Evolutionary conservation across 176 grass and related monocot genomes (phyloP).

Genomic region (Ampelocalamus luodianensis): DNA sequence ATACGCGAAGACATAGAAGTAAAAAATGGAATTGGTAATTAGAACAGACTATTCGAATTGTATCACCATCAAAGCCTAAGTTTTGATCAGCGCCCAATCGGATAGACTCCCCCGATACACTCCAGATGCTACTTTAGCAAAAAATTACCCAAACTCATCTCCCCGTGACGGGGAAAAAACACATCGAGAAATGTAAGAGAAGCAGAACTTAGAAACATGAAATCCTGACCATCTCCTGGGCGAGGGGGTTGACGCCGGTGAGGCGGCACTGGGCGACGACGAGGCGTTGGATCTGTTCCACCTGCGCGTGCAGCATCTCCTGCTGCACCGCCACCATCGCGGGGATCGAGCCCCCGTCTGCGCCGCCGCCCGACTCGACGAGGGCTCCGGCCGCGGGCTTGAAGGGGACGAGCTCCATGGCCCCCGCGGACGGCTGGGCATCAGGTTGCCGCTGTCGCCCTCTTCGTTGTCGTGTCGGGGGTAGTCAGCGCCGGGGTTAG

Average conservation of each 20-base stretch:
- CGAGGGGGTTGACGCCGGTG: constrained; percentile 88
- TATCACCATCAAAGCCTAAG: neutral
- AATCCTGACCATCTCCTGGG: constrained; percentile 91
- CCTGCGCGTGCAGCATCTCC: constrained; percentile 70
- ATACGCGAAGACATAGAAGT: neutral
- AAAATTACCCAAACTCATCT: neutral
- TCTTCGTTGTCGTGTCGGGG: constrained; percentile 7
- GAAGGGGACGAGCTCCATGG: constrained; percentile 73
- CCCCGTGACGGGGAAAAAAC: neutral
- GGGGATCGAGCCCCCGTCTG: constrained; percentile 42
- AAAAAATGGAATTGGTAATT: neutral
- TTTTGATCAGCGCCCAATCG: neutral
- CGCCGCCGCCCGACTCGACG: constrained; percentile 44
- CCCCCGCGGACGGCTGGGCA: constrained; percentile 41
- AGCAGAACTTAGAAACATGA: neutral
- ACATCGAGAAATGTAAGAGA: neutral
- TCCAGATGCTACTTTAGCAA: neutral
- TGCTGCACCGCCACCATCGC: constrained; percentile 63
- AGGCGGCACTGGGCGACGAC: constrained; percentile 83
- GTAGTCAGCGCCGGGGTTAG: constrained; percentile 37
- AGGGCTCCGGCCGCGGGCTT: constrained; percentile 52
- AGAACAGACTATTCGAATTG: neutral
- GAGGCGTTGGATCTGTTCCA: constrained; percentile 71
- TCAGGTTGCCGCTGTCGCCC: constrained; percentile 28
- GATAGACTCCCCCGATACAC: neutral